phyloP scores from a whole-genome alignment of 108 stramenopile species.

The Ochromonas danica region DNA sequence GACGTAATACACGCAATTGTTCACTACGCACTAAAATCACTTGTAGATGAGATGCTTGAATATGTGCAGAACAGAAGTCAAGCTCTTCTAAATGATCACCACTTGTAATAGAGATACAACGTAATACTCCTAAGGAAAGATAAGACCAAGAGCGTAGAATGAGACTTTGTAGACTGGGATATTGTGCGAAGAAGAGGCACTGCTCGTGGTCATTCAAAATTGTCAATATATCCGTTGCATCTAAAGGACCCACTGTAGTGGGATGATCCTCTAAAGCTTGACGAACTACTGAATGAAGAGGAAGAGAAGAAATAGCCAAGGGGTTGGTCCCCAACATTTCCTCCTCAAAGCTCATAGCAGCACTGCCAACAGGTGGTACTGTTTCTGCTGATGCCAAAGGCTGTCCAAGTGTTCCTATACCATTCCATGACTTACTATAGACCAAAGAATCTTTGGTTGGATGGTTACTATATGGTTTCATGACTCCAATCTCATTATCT shows the following conservation, averaged over 20 bases:
- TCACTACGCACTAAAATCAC: not conserved
- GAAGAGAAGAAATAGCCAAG: too few relatives aligned
- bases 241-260: not conserved
- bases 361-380: too few relatives aligned
- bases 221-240: not conserved
- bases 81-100: not conserved
- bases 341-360: too few relatives aligned
- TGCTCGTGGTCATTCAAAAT: conserved; percentile 2
- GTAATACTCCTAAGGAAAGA: not conserved
- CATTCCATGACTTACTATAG: too few relatives aligned
- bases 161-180: not conserved
- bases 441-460: too few relatives aligned
- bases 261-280: conserved; percentile 8
- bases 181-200: conserved; percentile 21
- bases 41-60: not conserved
- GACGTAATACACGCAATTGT: too few relatives aligned
- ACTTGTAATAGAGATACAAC: conserved; percentile 20
- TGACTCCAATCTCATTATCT: too few relatives aligned
- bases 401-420: too few relatives aligned
- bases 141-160: not conserved
- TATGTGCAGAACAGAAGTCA: not conserved
- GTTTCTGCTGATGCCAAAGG: too few relatives aligned
- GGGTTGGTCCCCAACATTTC: too few relatives aligned
- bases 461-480: too few relatives aligned
- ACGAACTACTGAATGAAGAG: not conserved